phyloP scores from a whole-genome alignment of 306 rosid genomes.

The Medicago ruthenica region DNA sequence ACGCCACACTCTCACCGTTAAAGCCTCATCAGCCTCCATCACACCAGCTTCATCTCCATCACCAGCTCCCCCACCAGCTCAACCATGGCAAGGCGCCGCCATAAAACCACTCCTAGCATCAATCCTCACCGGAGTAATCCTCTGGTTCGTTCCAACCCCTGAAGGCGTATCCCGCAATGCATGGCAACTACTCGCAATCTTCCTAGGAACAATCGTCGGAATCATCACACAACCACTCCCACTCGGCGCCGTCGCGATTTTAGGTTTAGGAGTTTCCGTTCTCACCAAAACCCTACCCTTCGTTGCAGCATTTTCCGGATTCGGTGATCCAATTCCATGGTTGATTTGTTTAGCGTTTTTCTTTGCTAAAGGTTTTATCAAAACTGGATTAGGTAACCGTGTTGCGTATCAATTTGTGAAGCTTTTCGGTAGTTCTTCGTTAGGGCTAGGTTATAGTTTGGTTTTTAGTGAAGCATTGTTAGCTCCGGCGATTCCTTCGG shows the following conservation, averaged over 20 bases:
- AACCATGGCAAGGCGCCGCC: constrained; percentile 92
- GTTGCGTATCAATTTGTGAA: constrained; percentile 92
- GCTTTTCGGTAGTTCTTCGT: constrained; percentile 89
- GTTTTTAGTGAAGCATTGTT: constrained; percentile 93
- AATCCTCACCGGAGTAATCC: constrained; percentile 68
- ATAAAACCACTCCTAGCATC: constrained; percentile 82
- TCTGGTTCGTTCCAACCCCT: constrained; percentile 92
- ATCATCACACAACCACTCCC: constrained; percentile 94
- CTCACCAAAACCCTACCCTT: constrained; percentile 89
- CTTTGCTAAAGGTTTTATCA: constrained; percentile 94
- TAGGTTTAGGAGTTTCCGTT: constrained; percentile 88
- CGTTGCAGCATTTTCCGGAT: constrained; percentile 90
- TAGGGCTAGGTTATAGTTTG: constrained; percentile 92
- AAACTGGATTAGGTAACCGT: constrained; percentile 94
- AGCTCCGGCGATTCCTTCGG: constrained; percentile 97
- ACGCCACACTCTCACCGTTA: constrained; percentile 30
- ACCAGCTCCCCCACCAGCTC: constrained; percentile 54
- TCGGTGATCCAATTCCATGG: constrained; percentile 98
- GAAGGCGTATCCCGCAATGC: constrained; percentile 76
- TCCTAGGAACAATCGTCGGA: constrained; percentile 90
- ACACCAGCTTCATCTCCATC: constrained; percentile 45
- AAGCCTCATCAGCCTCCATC: constrained; percentile 53
- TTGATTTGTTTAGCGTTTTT: constrained; percentile 92
- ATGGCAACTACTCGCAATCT: constrained; percentile 89
- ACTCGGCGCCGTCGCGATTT: constrained; percentile 87